A percentile compares a stretch with the other conserved stretches of the same genome.
Evolutionary conservation across 192 early-diverging fungal species (phyloP).

Genomic region (Lunasporangiospora selenospora): DNA sequence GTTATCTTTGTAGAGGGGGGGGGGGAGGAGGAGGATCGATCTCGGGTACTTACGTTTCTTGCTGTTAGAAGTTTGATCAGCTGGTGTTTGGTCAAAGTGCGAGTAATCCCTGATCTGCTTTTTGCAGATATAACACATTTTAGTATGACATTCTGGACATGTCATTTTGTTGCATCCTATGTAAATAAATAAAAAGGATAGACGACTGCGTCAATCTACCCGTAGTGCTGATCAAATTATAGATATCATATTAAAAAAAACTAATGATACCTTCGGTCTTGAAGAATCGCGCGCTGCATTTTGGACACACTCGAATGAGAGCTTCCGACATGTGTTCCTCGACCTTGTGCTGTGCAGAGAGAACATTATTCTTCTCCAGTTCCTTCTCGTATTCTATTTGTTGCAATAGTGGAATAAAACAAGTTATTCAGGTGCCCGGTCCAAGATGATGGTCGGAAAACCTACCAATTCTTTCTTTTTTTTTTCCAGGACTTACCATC

Average conservation of each 20-base stretch:
- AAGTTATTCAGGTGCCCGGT: not conserved
- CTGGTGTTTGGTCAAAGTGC: constrained; percentile 54
- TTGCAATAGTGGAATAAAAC: not conserved
- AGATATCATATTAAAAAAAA: constrained; percentile 7
- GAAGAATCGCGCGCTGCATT: constrained; percentile 53
- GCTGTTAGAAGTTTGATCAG: not conserved
- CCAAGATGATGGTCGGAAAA: not conserved
- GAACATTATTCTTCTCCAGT: constrained; percentile 29
- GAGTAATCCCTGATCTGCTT: constrained; percentile 57
- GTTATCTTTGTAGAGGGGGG: too few species aligned
- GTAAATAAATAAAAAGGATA: not conserved
- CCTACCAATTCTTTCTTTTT: too few species aligned
- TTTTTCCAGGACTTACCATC: constrained; percentile 48
- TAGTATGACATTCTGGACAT: constrained; percentile 49
- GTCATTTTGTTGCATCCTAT: constrained; percentile 66
- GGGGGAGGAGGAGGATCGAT: too few species aligned
- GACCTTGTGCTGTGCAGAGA: constrained; percentile 54
- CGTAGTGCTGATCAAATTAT: not conserved
- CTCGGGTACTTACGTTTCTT: constrained; percentile 25
- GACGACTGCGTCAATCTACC: not conserved
- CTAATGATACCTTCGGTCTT: constrained; percentile 41
- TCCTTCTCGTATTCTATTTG: constrained; percentile 51
- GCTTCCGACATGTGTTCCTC: constrained; percentile 66
- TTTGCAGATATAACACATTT: constrained; percentile 57
- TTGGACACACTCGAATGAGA: constrained; percentile 58